A percentile compares a stretch with the other conserved stretches of the same genome.
These are phyloP conservation scores for Sphagnum magellanicum DNA, from an alignment of 228 moss, liverwort and hornwort genomes.

Conservation along the genomic window DNA sequence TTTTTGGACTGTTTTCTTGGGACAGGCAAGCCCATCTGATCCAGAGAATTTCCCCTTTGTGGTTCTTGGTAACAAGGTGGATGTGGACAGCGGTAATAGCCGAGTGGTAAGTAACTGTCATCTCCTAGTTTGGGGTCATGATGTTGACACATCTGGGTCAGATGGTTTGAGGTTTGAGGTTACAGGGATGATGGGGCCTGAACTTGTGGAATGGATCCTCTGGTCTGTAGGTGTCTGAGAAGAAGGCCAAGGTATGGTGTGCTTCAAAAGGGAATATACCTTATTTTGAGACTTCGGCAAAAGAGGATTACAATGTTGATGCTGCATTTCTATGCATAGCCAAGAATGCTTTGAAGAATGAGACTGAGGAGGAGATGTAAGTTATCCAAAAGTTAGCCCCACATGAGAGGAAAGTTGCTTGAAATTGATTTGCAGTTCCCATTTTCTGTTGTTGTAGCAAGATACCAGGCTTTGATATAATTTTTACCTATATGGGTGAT, in stretches of 20 bases:
- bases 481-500: slow-evolving; percentile 1
- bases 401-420: not conserved
- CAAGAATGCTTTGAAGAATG: slow-evolving; percentile 93
- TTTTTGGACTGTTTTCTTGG: not conserved
- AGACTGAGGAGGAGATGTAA: slow-evolving; percentile 95
- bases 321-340: slow-evolving; percentile 97
- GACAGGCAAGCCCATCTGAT: slow-evolving; percentile 84
- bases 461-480: slow-evolving; percentile 4
- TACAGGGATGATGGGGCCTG: no score
- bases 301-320: slow-evolving; percentile 94
- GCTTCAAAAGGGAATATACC: slow-evolving; percentile 86
- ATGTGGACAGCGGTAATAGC: slow-evolving; percentile 86
- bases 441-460: no score
- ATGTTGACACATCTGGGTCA: no score
- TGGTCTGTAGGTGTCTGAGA: slow-evolving; percentile 73
- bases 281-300: slow-evolving; percentile 95
- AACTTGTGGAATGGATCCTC: no score
- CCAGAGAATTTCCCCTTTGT: slow-evolving; percentile 84
- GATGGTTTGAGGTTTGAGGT: no score
- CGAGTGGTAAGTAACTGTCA: slow-evolving; percentile 18
- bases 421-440: not conserved
- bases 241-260: slow-evolving; percentile 97
- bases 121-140: no score
- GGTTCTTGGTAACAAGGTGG: slow-evolving; percentile 87
- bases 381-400: slow-evolving; percentile 6